These are phyloP conservation scores for Leishmania aethiopica DNA, from an alignment of 208 protist genomes.

Conservation along the genomic window DNA sequence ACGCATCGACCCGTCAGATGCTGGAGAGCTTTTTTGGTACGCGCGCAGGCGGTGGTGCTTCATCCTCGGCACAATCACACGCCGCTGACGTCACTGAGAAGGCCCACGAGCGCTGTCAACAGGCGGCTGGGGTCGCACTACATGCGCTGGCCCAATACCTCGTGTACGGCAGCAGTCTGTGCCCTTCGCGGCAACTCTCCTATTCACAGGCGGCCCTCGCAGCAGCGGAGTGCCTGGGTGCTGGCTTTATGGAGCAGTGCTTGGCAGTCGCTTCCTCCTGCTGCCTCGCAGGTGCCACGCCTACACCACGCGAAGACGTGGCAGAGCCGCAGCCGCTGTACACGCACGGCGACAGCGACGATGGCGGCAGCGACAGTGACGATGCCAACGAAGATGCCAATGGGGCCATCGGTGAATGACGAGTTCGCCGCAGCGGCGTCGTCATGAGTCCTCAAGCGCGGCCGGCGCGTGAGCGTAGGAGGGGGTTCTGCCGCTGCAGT, in stretches of 20 bases:
- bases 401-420: neutral
- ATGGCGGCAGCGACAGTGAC: neutral
- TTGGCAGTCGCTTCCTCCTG: neutral
- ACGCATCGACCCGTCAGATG: neutral
- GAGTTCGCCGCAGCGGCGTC: neutral
- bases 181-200: constrained; percentile 49
- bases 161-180: constrained; percentile 59
- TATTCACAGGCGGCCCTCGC: constrained; percentile 30
- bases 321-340: neutral
- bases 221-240: neutral
- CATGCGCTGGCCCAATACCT: constrained; percentile 45
- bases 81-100: neutral
- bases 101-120: constrained; percentile 8
- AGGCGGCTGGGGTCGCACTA: constrained; percentile 33
- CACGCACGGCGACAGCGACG: neutral
- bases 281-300: neutral
- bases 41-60: neutral
- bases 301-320: neutral
- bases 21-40: constrained; percentile 23
- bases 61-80: neutral
- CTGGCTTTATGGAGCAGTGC: neutral
- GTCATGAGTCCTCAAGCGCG: neutral
- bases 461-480: neutral
- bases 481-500: neutral
- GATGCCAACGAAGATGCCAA: neutral